Base-by-base conservation (phyloP, 202 grass and related monocot species). In the Schoenoplectus triqueter region DNA sequence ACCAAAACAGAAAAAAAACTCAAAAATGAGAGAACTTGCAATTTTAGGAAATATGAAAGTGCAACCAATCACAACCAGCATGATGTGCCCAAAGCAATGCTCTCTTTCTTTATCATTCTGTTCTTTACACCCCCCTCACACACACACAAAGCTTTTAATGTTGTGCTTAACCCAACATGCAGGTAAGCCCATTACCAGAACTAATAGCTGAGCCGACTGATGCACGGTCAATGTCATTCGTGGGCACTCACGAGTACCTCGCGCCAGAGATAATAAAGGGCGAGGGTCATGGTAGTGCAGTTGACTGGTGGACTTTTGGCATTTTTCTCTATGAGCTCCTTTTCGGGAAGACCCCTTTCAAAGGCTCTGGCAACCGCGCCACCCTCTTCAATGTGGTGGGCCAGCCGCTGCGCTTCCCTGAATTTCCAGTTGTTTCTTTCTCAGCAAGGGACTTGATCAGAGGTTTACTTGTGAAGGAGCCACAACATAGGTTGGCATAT, bases 221-320 rank as follows among this genome's bases (percentile, higher is more conserved):
- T 87, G 94, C 94, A 13, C 87, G 92, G 2, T 97, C 94, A 1
- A 97, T 97, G 92, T 97, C 92, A 64, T 94, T 94, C 76, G 94
- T 97, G 10, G 94, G 94, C 52, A 97, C 94, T 10, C 94, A 97
- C 20, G 94, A 97, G 50, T 94, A 97, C 85, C 85, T 97, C 81
- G 94, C 94, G 9, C 94, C 94, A 7, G 94, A 97, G 77, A 97
- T 97, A 70, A 91, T 97, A 86, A 94, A 97, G 77, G 94, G 94
- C 4, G 92, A 97, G 56, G 94, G 94, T 11, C 94, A 97, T 3
- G 94, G 94, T 0, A 94, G 94, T 41, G 94, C 92, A 10, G 94
- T 97, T 47, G 94, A 97, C 64, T 97, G 94, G 94, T 97, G 94
- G 94, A 97, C 92, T 10, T 94, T 94, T 48, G 94, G 94, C 67